phyloP scores from a whole-genome alignment of 306 rosid genomes.

The Alnus glutinosa region DNA sequence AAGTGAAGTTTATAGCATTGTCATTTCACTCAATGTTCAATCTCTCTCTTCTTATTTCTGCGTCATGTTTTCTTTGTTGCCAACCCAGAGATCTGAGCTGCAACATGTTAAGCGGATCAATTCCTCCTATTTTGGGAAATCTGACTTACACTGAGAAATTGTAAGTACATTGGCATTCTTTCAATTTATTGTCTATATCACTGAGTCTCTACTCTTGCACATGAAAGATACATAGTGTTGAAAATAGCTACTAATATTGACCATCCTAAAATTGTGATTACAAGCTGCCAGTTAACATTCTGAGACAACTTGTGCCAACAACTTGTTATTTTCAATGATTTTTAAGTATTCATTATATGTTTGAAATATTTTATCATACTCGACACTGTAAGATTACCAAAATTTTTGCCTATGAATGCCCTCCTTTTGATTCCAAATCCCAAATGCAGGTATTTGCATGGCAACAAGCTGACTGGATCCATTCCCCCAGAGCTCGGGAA shows the following conservation, averaged over 20 bases:
- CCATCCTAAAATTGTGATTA: background rate
- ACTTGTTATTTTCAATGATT: background rate
- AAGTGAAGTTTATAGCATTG: constrained; percentile 7
- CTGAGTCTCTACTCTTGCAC: background rate
- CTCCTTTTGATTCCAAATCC: constrained; percentile 14
- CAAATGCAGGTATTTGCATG: constrained; percentile 83
- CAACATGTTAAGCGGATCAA: constrained; percentile 74
- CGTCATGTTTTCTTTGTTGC: background rate
- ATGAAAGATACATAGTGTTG: background rate
- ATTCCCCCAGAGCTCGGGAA: constrained; percentile 93
- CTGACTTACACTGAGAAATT: constrained; percentile 86
- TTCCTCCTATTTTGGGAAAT: constrained; percentile 91
- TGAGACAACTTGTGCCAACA: background rate
- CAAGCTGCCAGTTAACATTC: background rate
- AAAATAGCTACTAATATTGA: background rate
- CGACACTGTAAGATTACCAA: background rate
- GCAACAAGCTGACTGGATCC: constrained; percentile 81
- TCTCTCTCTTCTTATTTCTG: background rate
- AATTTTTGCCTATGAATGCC: background rate
- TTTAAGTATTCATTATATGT: background rate
- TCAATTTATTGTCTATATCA: background rate
- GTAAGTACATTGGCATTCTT: constrained; percentile 46
- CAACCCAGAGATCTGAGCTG: constrained; percentile 81
- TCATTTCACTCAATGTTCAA: background rate
- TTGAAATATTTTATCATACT: background rate